phyloP scores from a whole-genome alignment of 2,329 filamentous ascomycete genomes.

The Achaetomium macrosporum region DNA sequence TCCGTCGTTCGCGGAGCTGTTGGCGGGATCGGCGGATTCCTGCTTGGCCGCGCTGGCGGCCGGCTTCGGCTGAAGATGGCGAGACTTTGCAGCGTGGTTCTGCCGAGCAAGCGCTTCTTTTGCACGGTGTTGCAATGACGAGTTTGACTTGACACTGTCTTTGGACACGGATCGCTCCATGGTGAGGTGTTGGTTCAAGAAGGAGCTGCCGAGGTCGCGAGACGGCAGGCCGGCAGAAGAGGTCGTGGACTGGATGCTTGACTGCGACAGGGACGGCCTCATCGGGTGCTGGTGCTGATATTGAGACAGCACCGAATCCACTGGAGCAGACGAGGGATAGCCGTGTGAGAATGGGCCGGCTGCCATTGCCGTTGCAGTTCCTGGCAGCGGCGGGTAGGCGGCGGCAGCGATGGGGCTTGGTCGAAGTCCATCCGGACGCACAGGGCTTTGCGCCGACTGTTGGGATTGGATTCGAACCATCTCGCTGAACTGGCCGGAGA shows the following conservation, averaged over 20 bases:
- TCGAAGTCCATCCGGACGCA: conserved; percentile 24
- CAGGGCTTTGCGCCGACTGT: conserved; percentile 28
- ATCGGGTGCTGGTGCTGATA: conserved; percentile 20
- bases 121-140: conserved; percentile 40
- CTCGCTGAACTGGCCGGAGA: conserved; percentile 26
- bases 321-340: conserved; percentile 20
- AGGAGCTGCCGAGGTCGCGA: conserved; percentile 7
- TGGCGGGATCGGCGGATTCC: conserved; percentile 7
- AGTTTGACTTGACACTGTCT: conserved; percentile 40
- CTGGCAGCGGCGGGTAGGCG: conserved; percentile 18
- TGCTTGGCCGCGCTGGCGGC: conserved; percentile 27
- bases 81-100: conserved; percentile 34
- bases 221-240: conserved; percentile 10
- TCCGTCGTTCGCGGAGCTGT: conserved; percentile 34
- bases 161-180: conserved; percentile 44
- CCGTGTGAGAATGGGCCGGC: conserved; percentile 3
- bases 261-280: conserved; percentile 20
- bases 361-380: conserved; percentile 26
- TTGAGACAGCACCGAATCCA: conserved; percentile 5
- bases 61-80: conserved; percentile 42
- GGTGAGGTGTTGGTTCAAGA: conserved; percentile 16
- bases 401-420: conserved; percentile 14
- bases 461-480: conserved; percentile 38
- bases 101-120: conserved; percentile 44
- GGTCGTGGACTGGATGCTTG: conserved; percentile 14